Percentiles rank a stretch among this genome's conserved stretches.
Conservation (phyloP, 2,329 filamentous ascomycete species). For the Pseudopithomyces chartarum region DNA sequence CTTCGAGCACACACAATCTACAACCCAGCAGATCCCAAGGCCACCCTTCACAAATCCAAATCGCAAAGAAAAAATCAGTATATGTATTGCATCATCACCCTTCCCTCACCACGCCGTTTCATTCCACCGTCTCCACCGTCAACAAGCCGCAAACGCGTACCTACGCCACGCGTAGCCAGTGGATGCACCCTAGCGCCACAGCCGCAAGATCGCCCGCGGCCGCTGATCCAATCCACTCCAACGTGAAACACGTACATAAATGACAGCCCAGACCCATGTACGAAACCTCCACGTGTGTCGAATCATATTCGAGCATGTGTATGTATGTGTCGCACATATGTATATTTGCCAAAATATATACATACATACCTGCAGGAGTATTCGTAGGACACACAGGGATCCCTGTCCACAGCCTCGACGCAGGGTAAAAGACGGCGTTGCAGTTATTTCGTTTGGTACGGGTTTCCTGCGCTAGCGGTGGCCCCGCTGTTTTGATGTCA, state of each 20-base stretch:
- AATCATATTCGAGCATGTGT: too few species aligned
- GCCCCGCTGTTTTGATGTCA: slow-evolving; percentile 11
- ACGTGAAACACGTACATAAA: neutral
- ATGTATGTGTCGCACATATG: too few species aligned
- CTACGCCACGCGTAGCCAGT: neutral
- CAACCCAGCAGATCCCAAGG: too few species aligned
- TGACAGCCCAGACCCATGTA: too few species aligned
- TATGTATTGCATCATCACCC: neutral
- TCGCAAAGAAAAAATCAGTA: too few species aligned
- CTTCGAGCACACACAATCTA: too few species aligned
- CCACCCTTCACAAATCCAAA: too few species aligned
- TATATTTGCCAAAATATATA: too few species aligned
- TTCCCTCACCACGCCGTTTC: too few species aligned
- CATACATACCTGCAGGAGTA: too few species aligned
- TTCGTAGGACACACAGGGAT: neutral
- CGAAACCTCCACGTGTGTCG: too few species aligned
- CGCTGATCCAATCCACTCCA: slow-evolving; percentile 1
- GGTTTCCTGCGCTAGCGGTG: neutral
- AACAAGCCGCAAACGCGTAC: neutral
- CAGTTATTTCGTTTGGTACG: neutral
- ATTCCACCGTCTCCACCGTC: neutral
- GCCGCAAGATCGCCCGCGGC: slow-evolving; percentile 5
- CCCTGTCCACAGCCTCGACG: neutral
- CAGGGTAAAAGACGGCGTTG: neutral
- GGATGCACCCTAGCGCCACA: slow-evolving; percentile 9